These are phyloP conservation scores for Eragrostis curvula DNA, from an alignment of 176 grass and related monocot species.

Conservation along the genomic window DNA sequence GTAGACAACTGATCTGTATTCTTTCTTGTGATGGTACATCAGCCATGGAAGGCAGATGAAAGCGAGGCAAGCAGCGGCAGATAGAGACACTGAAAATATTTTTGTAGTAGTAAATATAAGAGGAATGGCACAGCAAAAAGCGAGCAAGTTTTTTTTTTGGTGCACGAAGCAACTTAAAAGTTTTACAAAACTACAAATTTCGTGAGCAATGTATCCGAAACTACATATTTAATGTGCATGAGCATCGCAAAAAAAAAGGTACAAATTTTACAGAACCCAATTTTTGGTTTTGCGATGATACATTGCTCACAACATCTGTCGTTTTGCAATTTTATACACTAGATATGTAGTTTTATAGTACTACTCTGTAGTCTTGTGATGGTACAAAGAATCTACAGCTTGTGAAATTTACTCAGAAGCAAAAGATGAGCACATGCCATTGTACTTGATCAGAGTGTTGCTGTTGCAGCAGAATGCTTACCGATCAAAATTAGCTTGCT, in stretches of 20 bases:
- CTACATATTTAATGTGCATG: too few species aligned
- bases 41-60: constrained; percentile 24
- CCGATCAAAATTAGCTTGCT: constrained; percentile 29
- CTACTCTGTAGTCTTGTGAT: too few species aligned
- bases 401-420: too few species aligned
- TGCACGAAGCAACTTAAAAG: background rate
- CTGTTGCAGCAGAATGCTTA: background rate
- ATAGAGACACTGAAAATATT: constrained; percentile 29
- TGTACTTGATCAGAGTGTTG: background rate
- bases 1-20: constrained; percentile 15
- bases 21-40: constrained; percentile 19
- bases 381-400: too few species aligned
- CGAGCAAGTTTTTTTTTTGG: background rate
- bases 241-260: too few species aligned
- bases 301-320: too few species aligned
- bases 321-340: too few species aligned
- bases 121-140: background rate
- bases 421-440: background rate
- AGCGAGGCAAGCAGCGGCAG: background rate
- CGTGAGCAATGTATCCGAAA: too few species aligned
- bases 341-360: too few species aligned
- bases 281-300: too few species aligned
- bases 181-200: too few species aligned
- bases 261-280: too few species aligned
- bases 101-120: background rate